A percentile compares a stretch with the other conserved stretches of the same genome.
Evolutionary conservation across 192 early-diverging fungal species (phyloP).

Genomic region (Martensiomyces pterosporus): DNA sequence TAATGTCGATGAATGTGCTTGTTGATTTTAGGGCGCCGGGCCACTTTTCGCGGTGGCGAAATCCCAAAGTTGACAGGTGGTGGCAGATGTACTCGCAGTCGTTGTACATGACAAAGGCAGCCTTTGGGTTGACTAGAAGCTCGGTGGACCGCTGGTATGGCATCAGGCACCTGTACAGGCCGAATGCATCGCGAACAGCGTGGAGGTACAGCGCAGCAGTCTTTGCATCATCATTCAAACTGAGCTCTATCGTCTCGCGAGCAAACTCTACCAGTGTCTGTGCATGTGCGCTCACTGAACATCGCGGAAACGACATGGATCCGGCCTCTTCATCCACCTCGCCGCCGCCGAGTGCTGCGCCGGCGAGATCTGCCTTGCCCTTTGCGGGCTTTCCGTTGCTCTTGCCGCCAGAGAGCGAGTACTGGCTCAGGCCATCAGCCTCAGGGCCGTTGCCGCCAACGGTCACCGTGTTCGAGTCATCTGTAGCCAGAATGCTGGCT

Average conservation of each 20-base stretch:
- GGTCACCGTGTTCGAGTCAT: conserved; percentile 30
- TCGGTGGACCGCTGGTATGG: conserved; percentile 13
- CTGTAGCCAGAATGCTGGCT: conserved; percentile 23
- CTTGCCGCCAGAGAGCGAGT: conserved; percentile 6
- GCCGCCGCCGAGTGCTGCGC: background rate
- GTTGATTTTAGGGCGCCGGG: conserved; percentile 17
- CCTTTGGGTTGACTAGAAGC: conserved; percentile 19
- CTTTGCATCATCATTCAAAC: conserved; percentile 3
- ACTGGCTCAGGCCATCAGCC: conserved; percentile 12
- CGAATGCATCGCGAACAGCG: conserved; percentile 44
- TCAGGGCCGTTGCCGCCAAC: conserved; percentile 31
- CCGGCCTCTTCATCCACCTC: conserved; percentile 6
- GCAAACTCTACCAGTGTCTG: conserved; percentile 48
- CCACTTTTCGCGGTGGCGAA: conserved; percentile 26
- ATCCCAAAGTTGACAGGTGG: conserved; percentile 32
- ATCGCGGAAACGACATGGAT: conserved; percentile 23
- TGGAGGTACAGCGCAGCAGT: conserved; percentile 24
- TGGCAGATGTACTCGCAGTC: conserved; percentile 47
- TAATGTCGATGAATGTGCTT: conserved; percentile 37
- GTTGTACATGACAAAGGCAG: conserved; percentile 36
- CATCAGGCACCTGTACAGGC: conserved; percentile 34
- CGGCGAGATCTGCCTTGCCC: background rate
- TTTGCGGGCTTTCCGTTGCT: conserved; percentile 3
- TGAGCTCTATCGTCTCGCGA: conserved; percentile 31
- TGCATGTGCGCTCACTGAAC: conserved; percentile 36